Conservation (phyloP, 805 yeast genomes). For the Ogataea pini region DNA sequence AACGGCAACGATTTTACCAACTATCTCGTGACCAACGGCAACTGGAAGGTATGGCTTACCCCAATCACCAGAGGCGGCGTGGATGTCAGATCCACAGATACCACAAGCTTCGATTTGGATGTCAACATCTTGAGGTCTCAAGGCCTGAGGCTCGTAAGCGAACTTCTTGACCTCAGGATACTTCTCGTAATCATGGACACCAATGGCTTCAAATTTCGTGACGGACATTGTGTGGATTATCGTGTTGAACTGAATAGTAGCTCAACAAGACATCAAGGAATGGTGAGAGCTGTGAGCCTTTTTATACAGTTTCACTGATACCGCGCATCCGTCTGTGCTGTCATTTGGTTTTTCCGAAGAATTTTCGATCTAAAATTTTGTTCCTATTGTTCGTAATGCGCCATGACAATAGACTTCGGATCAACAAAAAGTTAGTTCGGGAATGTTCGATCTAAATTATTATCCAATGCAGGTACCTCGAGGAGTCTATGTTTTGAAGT, state of each 20-base stretch:
- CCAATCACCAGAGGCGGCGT: conserved; percentile 53
- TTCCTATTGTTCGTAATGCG: too few species aligned
- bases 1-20: conserved; percentile 57
- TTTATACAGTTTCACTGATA: too few species aligned
- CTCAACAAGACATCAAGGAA: neutral
- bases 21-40: conserved; percentile 63
- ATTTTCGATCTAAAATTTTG: too few species aligned
- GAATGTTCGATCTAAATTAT: too few species aligned
- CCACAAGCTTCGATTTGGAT: conserved; percentile 47
- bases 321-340: too few species aligned
- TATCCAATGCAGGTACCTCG: too few species aligned
- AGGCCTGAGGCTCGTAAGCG: conserved; percentile 38
- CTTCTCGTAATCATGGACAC: conserved; percentile 3
- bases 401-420: too few species aligned
- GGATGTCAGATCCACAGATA: conserved; percentile 62
- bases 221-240: neutral
- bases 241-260: neutral
- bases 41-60: conserved; percentile 37
- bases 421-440: too few species aligned
- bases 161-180: conserved; percentile 25
- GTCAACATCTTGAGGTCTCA: conserved; percentile 44
- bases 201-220: conserved; percentile 3
- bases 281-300: neutral
- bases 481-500: too few species aligned
- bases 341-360: too few species aligned